These are phyloP conservation scores for Bidens hawaiensis DNA, from an alignment of 140 eudicot species.

Conservation along the genomic window DNA sequence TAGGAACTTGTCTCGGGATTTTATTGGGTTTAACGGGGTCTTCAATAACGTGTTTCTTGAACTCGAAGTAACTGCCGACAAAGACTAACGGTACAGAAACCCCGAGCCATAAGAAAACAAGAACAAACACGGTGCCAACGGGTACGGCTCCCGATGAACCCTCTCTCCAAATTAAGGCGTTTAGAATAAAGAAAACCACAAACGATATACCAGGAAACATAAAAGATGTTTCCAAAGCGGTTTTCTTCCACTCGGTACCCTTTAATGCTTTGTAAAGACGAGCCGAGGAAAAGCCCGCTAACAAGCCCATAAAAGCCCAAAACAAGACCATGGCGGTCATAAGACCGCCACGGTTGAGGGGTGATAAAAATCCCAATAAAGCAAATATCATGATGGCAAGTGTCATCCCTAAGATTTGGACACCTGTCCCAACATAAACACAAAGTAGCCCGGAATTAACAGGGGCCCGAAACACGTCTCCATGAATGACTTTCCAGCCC, in stretches of 20 bases:
- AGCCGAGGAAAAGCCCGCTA: constrained; percentile 65
- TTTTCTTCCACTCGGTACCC: constrained; percentile 70
- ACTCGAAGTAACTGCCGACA: constrained; percentile 71
- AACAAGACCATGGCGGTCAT: neutral
- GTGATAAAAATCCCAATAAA: too few relatives aligned
- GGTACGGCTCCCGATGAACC: constrained; percentile 72
- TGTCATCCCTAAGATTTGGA: constrained; percentile 64
- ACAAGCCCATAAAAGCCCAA: constrained; percentile 32
- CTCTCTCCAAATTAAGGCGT: constrained; percentile 76
- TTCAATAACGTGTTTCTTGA: constrained; percentile 57
- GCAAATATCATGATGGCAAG: constrained; percentile 69
- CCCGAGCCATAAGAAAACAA: constrained; percentile 69
- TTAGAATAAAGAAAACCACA: constrained; percentile 54
- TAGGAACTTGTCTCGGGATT: constrained; percentile 45
- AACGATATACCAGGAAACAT: constrained; percentile 71
- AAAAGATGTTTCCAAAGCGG: constrained; percentile 57
- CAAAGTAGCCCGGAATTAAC: constrained; percentile 50
- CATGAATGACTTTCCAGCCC: constrained; percentile 78
- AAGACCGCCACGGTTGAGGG: neutral
- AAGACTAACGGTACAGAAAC: constrained; percentile 74
- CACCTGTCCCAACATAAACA: constrained; percentile 68
- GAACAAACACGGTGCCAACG: constrained; percentile 71
- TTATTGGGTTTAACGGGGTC: constrained; percentile 50
- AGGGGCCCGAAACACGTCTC: constrained; percentile 67
- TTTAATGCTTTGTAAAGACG: constrained; percentile 71